These are phyloP conservation scores for Tilletiaria anomala DNA, from an alignment of 1,284 basidiomycete genomes.

Conservation along the genomic window DNA sequence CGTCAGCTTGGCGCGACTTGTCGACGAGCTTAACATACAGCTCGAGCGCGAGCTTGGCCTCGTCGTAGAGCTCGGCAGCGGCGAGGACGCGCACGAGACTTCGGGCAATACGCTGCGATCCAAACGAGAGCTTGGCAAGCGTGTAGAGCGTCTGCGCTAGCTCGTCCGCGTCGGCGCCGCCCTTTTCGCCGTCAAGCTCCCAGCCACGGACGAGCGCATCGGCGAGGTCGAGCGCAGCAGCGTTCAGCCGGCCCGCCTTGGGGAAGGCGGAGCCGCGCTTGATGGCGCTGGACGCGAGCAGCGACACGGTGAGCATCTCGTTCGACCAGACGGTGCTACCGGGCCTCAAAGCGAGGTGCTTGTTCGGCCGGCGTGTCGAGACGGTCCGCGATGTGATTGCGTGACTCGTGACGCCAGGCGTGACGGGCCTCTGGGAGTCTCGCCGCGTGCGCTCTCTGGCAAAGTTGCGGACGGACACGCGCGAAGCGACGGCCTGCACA, in stretches of 20 bases:
- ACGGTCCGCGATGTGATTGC: conserved; percentile 21
- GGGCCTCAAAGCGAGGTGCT: conserved; percentile 11
- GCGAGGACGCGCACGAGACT: conserved; percentile 26
- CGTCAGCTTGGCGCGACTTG: conserved; percentile 26
- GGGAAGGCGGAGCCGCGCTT: conserved; percentile 56
- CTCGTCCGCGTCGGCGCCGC: conserved; percentile 30
- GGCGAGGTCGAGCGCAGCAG: conserved; percentile 65
- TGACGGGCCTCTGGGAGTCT: conserved; percentile 10
- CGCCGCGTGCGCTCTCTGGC: conserved; percentile 17
- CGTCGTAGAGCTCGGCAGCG: conserved; percentile 30
- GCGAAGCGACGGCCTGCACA: conserved; percentile 18
- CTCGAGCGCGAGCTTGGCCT: conserved; percentile 22
- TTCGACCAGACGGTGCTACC: conserved; percentile 25
- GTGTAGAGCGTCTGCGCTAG: conserved; percentile 29
- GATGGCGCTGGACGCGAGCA: conserved; percentile 15
- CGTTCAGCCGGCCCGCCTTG: conserved; percentile 63
- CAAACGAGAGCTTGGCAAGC: conserved; percentile 28
- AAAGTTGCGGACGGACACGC: conserved; percentile 24
- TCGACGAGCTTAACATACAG: conserved; percentile 32
- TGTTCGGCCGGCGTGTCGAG: conserved; percentile 18
- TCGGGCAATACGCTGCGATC: conserved; percentile 28
- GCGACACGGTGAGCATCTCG: conserved; percentile 21
- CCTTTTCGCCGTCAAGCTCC: conserved; percentile 45
- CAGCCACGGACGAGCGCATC: conserved; percentile 68
- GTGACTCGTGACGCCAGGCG: conserved; percentile 4